Base-by-base conservation (phyloP, 371 early-diverging fungal species). In the Zychaea mexicana region DNA sequence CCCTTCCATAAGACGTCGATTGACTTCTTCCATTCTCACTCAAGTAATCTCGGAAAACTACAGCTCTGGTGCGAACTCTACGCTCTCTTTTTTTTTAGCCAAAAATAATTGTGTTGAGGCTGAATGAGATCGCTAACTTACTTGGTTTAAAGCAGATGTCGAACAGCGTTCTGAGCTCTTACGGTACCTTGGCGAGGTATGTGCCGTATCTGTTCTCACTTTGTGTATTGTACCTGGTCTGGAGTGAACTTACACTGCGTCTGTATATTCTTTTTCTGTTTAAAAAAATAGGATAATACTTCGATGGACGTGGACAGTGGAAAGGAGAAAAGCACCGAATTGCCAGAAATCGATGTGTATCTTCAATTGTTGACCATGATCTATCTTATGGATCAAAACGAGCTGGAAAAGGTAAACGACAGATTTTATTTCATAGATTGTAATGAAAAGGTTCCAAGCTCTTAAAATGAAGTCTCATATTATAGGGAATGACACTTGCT, bases 301-400 rank as follows among this genome's bases (percentile, higher is more conserved):
- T 24, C 60, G 58, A 82, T 71, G 74, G 76, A 76, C 47, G 72
- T 62, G 58, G 65, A 67, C 57, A 59, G 52, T 21, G 64, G 72
- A 73, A 78, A 45, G 58, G 78, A 64, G 67, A 77, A 70, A 31
- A 68, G 57, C 42, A 24, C 10, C 6, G 85, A 86, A 26, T 77
- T 90, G n/a, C 95, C 98, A 9, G 98, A 97, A 79, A 85, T 92
- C 36, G 93, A 92, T 64, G 78, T 94, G 30, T 98, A 92, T 68
- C 79, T 98, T 57, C 87, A 90, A 57, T 78, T 94, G 61, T 73
- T 96, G 72, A 86, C 89, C 0, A 76, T 94, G 73, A 81, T 95
- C 9, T 92, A 83, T 62, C 83, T 97, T 24, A 84, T 95, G 66
- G 98, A 98, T 73, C 83, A 83, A 57, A 85, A 89, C 60, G 79